Conservation (phyloP, 768 basidiomycete species). For the Lentinus brumalis region DNA sequence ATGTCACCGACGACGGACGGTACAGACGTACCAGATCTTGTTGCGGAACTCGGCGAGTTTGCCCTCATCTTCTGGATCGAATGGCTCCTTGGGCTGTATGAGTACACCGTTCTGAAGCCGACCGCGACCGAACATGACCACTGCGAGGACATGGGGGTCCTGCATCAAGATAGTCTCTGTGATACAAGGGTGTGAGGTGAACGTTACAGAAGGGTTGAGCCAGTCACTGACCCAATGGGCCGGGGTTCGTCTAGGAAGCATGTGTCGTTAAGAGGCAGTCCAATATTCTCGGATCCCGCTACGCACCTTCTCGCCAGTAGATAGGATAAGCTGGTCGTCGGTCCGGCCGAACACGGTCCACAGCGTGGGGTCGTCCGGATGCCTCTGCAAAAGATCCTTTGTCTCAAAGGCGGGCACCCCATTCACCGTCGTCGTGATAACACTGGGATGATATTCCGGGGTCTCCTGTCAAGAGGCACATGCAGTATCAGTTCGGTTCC, state of each 20-base stretch:
- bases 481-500: too few species aligned
- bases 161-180: slow-evolving; percentile 31
- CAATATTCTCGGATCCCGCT: neutral
- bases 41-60: slow-evolving; percentile 34
- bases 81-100: slow-evolving; percentile 34
- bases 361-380: slow-evolving; percentile 20
- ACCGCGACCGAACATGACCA: slow-evolving; percentile 43
- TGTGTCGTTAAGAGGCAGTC: neutral
- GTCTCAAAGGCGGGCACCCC: slow-evolving; percentile 21
- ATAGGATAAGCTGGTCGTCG: neutral
- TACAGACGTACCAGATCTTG: slow-evolving; percentile 33
- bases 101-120: slow-evolving; percentile 40
- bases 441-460: slow-evolving; percentile 13
- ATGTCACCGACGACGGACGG: neutral
- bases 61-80: slow-evolving; percentile 24
- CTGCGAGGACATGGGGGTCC: slow-evolving; percentile 33
- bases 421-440: slow-evolving; percentile 8
- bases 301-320: slow-evolving; percentile 29
- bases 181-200: neutral
- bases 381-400: slow-evolving; percentile 19
- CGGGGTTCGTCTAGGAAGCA: neutral
- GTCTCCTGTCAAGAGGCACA: slow-evolving; percentile 4
- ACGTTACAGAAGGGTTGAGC: slow-evolving; percentile 12
- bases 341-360: slow-evolving; percentile 31
- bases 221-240: slow-evolving; percentile 9